phyloP scores from a whole-genome alignment of 805 yeast genomes.

The Myxozyma kluyveri region DNA sequence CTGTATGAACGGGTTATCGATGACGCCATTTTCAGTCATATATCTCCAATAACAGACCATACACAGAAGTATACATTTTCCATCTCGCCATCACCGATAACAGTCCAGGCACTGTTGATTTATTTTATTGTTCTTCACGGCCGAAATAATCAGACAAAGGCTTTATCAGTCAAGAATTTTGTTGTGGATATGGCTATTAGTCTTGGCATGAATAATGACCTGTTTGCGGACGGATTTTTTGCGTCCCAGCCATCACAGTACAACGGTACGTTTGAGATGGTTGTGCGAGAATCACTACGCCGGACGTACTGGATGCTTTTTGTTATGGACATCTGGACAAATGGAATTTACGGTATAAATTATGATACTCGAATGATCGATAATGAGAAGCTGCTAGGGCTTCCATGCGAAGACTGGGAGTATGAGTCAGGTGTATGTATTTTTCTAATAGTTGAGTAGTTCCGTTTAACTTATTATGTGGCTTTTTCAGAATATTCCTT shows the following conservation, averaged over 20 bases:
- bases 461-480: background rate
- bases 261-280: background rate
- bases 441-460: background rate
- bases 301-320: slow-evolving; percentile 23
- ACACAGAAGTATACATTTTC: background rate
- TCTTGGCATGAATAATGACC: slow-evolving; percentile 9
- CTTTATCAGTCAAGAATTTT: slow-evolving; percentile 4
- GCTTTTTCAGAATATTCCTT: slow-evolving; percentile 9
- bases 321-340: slow-evolving; percentile 11
- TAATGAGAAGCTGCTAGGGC: background rate
- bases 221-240: slow-evolving; percentile 1
- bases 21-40: background rate
- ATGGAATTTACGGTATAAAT: slow-evolving; percentile 4
- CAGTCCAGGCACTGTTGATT: slow-evolving; percentile 18
- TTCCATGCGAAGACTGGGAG: slow-evolving; percentile 19
- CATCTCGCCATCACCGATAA: slow-evolving; percentile 12
- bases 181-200: slow-evolving; percentile 16
- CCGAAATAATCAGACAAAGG: slow-evolving; percentile 8
- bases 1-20: slow-evolving; percentile 14
- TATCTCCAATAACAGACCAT: background rate
- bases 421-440: slow-evolving; percentile 14
- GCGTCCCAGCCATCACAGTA: background rate
- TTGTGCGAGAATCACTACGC: slow-evolving; percentile 12
- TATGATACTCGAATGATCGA: background rate
- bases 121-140: slow-evolving; percentile 17